Percentiles rank a stretch among this genome's conserved stretches.
phyloP scores from a whole-genome alignment of 2,329 filamentous ascomycete genomes.

The Davidsoniella virescens region DNA sequence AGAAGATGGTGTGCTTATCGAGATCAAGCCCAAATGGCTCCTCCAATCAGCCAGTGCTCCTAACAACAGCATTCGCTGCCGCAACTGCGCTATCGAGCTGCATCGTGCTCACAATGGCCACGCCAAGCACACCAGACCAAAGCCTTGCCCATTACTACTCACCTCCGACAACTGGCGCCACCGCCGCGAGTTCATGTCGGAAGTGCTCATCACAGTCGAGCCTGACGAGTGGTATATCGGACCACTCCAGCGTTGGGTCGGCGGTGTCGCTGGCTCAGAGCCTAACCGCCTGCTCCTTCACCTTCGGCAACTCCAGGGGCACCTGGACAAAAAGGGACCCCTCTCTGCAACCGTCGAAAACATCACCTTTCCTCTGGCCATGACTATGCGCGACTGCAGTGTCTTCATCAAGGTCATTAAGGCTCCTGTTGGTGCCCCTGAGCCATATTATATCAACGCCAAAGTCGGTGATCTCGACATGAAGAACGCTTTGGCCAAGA shows the following conservation, averaged over 20 bases:
- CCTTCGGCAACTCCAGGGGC: slow-evolving; percentile 24
- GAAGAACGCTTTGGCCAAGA: slow-evolving; percentile 52
- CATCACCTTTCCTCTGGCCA: slow-evolving; percentile 46
- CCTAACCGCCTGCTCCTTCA: slow-evolving; percentile 22
- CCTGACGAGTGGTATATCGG: slow-evolving; percentile 13
- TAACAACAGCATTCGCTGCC: slow-evolving; percentile 43
- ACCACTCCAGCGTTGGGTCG: slow-evolving; percentile 12
- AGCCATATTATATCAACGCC: slow-evolving; percentile 10
- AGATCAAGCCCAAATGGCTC: slow-evolving; percentile 81
- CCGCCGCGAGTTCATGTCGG: slow-evolving; percentile 23
- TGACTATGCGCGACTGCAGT: slow-evolving; percentile 70
- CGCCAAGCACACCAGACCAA: slow-evolving; percentile 28
- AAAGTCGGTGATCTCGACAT: slow-evolving; percentile 58
- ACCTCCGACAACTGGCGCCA: slow-evolving; percentile 21
- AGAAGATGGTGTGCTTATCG: slow-evolving; percentile 31
- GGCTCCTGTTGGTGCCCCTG: slow-evolving; percentile 13
- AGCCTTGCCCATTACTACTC: slow-evolving; percentile 42
- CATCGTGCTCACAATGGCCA: slow-evolving; percentile 22
- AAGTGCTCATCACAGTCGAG: slow-evolving; percentile 15
- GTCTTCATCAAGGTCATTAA: slow-evolving; percentile 46
- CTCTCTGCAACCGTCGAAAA: slow-evolving; percentile 26
- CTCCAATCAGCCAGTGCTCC: slow-evolving; percentile 60
- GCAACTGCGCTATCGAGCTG: slow-evolving; percentile 50
- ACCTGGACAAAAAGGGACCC: slow-evolving; percentile 28
- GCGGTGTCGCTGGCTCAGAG: slow-evolving; percentile 2